phyloP scores from a whole-genome alignment of 2,329 filamentous ascomycete species.

The Aureobasidium leucospermi region DNA sequence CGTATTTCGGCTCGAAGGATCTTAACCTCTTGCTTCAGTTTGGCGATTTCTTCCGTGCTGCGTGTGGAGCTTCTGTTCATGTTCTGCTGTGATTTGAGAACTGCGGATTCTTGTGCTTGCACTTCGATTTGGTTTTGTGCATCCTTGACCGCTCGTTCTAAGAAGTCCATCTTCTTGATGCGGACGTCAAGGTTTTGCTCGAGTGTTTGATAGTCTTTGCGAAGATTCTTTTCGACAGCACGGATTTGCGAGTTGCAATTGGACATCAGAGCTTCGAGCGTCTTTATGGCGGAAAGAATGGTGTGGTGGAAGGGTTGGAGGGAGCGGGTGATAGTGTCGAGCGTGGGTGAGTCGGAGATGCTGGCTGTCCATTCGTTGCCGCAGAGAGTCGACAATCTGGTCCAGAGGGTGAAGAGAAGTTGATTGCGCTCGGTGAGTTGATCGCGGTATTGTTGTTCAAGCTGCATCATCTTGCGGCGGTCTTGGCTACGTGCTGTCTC shows the following conservation, averaged over 20 bases:
- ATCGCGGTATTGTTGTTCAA: conserved; percentile 77
- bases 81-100: conserved; percentile 17
- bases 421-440: conserved; percentile 86
- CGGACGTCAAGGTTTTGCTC: conserved; percentile 74
- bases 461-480: conserved; percentile 63
- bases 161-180: conserved; percentile 75
- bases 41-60: conserved; percentile 47
- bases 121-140: conserved; percentile 46
- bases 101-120: conserved; percentile 35
- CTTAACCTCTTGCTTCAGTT: conserved; percentile 54
- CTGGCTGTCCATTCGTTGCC: conserved; percentile 86
- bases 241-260: conserved; percentile 75
- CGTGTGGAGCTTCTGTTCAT: conserved; percentile 24
- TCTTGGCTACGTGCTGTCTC: conserved; percentile 73
- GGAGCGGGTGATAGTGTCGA: conserved; percentile 80
- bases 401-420: conserved; percentile 83
- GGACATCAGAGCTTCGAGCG: conserved; percentile 70
- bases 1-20: conserved; percentile 54
- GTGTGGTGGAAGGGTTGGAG: conserved; percentile 87
- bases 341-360: conserved; percentile 80
- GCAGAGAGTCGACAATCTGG: conserved; percentile 74
- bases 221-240: conserved; percentile 79
- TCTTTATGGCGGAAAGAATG: conserved; percentile 76
- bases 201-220: conserved; percentile 80
- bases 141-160: conserved; percentile 72